Evolutionary conservation across 176 grass and related monocot species (phyloP).

Genomic region (Neostapfia colusana): DNA sequence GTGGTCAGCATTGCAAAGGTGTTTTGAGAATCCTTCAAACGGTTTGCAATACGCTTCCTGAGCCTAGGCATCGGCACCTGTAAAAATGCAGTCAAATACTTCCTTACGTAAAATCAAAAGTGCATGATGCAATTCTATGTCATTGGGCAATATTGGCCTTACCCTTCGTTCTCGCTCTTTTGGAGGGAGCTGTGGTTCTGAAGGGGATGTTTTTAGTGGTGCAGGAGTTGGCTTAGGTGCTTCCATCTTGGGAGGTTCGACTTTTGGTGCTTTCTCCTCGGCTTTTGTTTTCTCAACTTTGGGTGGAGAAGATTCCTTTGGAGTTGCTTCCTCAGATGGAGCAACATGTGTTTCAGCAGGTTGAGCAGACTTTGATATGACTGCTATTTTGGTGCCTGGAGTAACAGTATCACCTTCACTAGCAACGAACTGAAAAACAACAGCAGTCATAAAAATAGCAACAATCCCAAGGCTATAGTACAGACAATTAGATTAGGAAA

Average conservation of each 20-base stretch:
- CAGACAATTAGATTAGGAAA: too few species aligned
- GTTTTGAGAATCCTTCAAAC: conserved; percentile 98
- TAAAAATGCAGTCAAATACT: conserved; percentile 23
- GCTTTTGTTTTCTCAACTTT: conserved; percentile 48
- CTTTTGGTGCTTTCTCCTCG: conserved; percentile 54
- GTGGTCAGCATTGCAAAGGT: conserved; percentile 97
- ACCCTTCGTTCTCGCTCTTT: conserved; percentile 94
- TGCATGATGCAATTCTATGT: neutral
- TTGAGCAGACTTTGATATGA: conserved; percentile 88
- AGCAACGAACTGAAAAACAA: conserved; percentile 59
- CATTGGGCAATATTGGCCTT: conserved; percentile 24
- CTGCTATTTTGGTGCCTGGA: conserved; percentile 87
- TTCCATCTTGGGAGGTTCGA: conserved; percentile 52
- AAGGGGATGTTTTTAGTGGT: conserved; percentile 58
- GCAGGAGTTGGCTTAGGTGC: conserved; percentile 44
- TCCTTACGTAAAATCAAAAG: neutral
- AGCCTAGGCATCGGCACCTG: conserved; percentile 96
- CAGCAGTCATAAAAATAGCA: conserved; percentile 22
- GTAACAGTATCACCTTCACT: conserved; percentile 96
- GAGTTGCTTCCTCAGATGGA: conserved; percentile 76
- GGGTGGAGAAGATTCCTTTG: conserved; percentile 56
- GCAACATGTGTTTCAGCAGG: conserved; percentile 86
- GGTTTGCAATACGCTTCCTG: conserved; percentile 91
- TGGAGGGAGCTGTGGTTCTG: conserved; percentile 93
- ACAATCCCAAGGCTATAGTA: neutral